Evolutionary conservation across 495 filamentous ascomycete genomes (phyloP).

Genomic region (Aspergillus incahuasiensis): DNA sequence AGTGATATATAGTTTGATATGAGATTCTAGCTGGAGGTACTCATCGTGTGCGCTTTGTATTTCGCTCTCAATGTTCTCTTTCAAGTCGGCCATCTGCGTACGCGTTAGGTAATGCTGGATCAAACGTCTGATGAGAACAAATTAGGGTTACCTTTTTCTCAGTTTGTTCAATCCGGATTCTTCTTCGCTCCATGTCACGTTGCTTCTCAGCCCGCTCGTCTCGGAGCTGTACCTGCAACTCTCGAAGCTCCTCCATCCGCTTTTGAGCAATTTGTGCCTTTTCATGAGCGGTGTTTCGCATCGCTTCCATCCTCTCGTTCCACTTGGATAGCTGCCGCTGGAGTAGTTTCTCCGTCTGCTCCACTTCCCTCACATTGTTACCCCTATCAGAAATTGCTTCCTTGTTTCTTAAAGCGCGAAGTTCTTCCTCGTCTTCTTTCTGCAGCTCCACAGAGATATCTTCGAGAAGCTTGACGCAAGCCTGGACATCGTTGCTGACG

Average conservation of each 20-base stretch:
- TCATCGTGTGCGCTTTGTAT: slow-evolving; percentile 82
- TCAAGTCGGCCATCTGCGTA: slow-evolving; percentile 86
- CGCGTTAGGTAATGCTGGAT: slow-evolving; percentile 8
- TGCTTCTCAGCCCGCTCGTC: slow-evolving; percentile 82
- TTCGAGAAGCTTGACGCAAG: slow-evolving; percentile 81
- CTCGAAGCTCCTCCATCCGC: slow-evolving; percentile 85
- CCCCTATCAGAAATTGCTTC: slow-evolving; percentile 84
- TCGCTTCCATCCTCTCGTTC: slow-evolving; percentile 76
- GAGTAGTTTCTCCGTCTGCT: slow-evolving; percentile 77
- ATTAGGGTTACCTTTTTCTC: slow-evolving; percentile 79
- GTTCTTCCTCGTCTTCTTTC: slow-evolving; percentile 85
- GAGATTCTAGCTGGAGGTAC: slow-evolving; percentile 92
- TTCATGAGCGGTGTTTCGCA: slow-evolving; percentile 70
- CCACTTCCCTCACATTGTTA: slow-evolving; percentile 85
- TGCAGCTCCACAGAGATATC: slow-evolving; percentile 77
- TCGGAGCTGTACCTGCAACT: slow-evolving; percentile 71
- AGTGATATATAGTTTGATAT: slow-evolving; percentile 95
- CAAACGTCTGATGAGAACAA: not conserved
- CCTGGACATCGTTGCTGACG: slow-evolving; percentile 74
- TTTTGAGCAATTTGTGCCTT: slow-evolving; percentile 75
- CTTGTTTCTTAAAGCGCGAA: slow-evolving; percentile 69
- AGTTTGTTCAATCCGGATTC: slow-evolving; percentile 91
- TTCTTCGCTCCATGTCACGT: slow-evolving; percentile 82
- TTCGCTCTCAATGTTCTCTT: slow-evolving; percentile 94
- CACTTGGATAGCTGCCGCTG: slow-evolving; percentile 78